Evolutionary conservation across 108 stramenopile genomes (phyloP).

Genomic region (Discostella stelligeroides): DNA sequence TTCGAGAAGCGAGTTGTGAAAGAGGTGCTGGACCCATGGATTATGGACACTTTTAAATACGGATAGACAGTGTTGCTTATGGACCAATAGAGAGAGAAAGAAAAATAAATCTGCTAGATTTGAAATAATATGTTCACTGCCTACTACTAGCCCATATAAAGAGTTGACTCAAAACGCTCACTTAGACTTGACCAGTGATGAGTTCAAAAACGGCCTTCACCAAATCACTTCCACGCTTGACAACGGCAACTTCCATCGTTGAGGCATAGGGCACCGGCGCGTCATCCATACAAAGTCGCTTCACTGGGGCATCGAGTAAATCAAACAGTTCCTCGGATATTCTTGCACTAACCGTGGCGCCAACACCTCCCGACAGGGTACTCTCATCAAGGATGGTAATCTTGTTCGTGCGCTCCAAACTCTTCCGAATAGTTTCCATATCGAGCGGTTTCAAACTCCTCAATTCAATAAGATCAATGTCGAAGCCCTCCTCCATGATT

Average conservation of each 20-base stretch:
- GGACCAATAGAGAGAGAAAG: neutral
- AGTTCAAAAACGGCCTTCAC: slow-evolving; percentile 86
- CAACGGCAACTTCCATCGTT: slow-evolving; percentile 96
- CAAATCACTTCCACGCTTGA: slow-evolving; percentile 91
- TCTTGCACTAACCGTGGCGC: slow-evolving; percentile 93
- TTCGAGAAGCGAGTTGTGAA: slow-evolving; percentile 39
- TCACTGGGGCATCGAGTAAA: slow-evolving; percentile 95
- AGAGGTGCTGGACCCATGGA: slow-evolving; percentile 47
- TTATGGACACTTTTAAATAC: slow-evolving; percentile 36
- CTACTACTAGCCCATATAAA: neutral
- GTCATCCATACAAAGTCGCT: slow-evolving; percentile 98
- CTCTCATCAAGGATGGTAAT: slow-evolving; percentile 95
- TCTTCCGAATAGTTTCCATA: slow-evolving; percentile 90
- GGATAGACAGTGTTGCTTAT: neutral
- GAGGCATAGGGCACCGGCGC: slow-evolving; percentile 96
- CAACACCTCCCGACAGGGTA: slow-evolving; percentile 95
- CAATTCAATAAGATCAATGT: slow-evolving; percentile 97
- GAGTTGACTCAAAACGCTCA: neutral
- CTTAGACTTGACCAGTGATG: slow-evolving; percentile 46
- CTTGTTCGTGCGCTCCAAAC: slow-evolving; percentile 90
- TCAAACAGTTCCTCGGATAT: slow-evolving; percentile 96
- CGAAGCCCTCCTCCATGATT: slow-evolving; percentile 91
- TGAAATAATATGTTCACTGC: slow-evolving; percentile 9
- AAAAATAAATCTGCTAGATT: neutral
- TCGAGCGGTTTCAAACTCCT: slow-evolving; percentile 96